Conservation (phyloP, 495 filamentous ascomycete genomes). For the Neurospora intermedia region DNA sequence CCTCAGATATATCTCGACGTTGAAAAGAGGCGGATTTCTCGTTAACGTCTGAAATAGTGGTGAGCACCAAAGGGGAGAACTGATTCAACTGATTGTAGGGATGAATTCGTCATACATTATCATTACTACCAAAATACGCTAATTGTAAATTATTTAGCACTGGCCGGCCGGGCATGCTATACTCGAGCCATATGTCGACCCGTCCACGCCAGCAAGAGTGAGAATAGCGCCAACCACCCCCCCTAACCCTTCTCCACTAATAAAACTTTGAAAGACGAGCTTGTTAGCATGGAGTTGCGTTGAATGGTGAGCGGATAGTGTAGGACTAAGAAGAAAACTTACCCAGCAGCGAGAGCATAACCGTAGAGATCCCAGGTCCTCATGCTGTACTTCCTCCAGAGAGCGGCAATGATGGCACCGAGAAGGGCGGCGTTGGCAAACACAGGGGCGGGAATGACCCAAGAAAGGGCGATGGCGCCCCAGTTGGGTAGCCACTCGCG, state of each 20-base stretch:
- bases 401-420: slow-evolving; percentile 43
- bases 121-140: too few relatives aligned
- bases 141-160: too few relatives aligned
- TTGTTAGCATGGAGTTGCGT: too few relatives aligned
- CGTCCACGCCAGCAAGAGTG: slow-evolving; percentile 41
- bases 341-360: slow-evolving; percentile 49
- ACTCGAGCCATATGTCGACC: slow-evolving; percentile 32
- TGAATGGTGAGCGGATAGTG: too few relatives aligned
- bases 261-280: slow-evolving; percentile 9
- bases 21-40: too few relatives aligned
- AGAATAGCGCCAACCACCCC: slow-evolving; percentile 49
- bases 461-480: slow-evolving; percentile 53
- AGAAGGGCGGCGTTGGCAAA: slow-evolving; percentile 43
- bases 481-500: slow-evolving; percentile 55
- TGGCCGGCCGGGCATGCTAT: slow-evolving; percentile 35
- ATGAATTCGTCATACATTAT: too few relatives aligned
- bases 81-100: too few relatives aligned
- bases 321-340: too few relatives aligned
- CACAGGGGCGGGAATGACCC: slow-evolving; percentile 38
- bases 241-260: slow-evolving; percentile 58
- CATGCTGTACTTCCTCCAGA: slow-evolving; percentile 49
- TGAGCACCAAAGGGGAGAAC: too few relatives aligned
- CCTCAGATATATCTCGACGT: too few relatives aligned
- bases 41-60: too few relatives aligned
- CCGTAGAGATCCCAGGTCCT: slow-evolving; percentile 48